Evolutionary conservation across 1,284 basidiomycete genomes (phyloP).

Genomic region (Pseudozyma pruni): DNA sequence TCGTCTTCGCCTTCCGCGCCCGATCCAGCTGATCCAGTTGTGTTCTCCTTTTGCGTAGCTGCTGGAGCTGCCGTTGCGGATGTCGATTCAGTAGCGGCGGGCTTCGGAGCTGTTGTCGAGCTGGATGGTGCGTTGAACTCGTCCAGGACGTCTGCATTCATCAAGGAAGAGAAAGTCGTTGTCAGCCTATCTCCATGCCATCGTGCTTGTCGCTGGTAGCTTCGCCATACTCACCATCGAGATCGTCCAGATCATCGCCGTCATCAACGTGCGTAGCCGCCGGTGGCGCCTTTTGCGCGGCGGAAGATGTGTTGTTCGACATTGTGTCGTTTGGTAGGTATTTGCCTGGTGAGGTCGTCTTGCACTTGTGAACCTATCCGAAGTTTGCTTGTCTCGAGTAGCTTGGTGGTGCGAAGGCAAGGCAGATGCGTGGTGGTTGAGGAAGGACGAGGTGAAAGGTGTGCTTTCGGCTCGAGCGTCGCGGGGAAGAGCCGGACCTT

Average conservation of each 20-base stretch:
- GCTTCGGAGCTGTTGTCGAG: constrained; percentile 43
- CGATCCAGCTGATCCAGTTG: not conserved
- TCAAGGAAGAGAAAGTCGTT: not conserved
- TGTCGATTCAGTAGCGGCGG: constrained; percentile 49
- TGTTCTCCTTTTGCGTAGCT: not conserved
- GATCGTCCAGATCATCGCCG: constrained; percentile 63
- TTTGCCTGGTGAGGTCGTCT: not conserved
- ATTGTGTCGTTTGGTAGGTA: no score
- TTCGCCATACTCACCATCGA: constrained; percentile 54
- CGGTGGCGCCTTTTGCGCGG: constrained; percentile 20
- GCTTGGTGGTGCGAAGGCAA: constrained; percentile 3
- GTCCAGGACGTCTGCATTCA: constrained; percentile 73
- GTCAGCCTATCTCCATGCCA: not conserved
- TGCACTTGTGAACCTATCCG: not conserved
- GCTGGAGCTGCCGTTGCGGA: constrained; percentile 54
- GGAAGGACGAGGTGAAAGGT: no score
- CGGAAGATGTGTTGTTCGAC: constrained; percentile 12
- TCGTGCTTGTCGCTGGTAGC: not conserved
- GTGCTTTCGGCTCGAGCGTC: not conserved
- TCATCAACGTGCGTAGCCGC: constrained; percentile 34
- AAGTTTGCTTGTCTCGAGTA: not conserved
- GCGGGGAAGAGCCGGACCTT: no score
- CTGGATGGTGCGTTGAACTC: constrained; percentile 63
- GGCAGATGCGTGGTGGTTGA: no score
- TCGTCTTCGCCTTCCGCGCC: constrained; percentile 18